Evolutionary conservation across 305 asterid species (phyloP), one percentile per base, ranked within the genome.

Genomic region (Ajuga reptans): DNA sequence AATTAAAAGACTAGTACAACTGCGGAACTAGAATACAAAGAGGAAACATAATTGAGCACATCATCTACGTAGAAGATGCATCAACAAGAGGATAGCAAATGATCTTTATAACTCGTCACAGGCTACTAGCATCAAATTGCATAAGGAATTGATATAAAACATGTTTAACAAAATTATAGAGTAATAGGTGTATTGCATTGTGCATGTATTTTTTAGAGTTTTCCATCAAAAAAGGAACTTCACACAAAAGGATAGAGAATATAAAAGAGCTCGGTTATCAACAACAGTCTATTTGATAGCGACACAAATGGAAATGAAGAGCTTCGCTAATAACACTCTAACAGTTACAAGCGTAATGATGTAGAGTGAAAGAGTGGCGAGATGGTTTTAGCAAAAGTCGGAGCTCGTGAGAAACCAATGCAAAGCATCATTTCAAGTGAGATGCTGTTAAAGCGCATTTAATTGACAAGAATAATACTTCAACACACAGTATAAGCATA

Each of bases 51-150:
- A 21, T 10, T 21, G 53, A 6, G 11, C 16, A 55, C 55, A 43
- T 45, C 54, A 52, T n/a, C 63, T 52, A 16, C 4, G 62, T 55
- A 43, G 29, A 60, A 29, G 74, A 78, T 56, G 73, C 31, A 69
- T 61, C 27, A 21, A 21, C 55, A 12, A 16, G 16, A 46, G 29
- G 33, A 42, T 17, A 57, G 17, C 5, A 69, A 31, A 24, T 56
- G 52, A 51, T 33, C 33, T 52, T 64, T 24, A 24, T 3, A 64
- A 51, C 15, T 49, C 33, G 37, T 16, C 1, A 10, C 41, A 21
- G 7, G 49, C 56, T 64, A 42, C 60, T 51, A 46, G 66, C 57
- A 64, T 55, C 29, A 50, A 68, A 57, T 64, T 66, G 58, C 50
- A 67, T 31, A 46, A 37, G 52, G 64, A 64, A 37, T 41, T 49